A percentile compares a stretch with the other conserved stretches of the same genome.
phyloP scores from a whole-genome alignment of 192 early-diverging fungal species.

The Helicostylum pulchrum region DNA sequence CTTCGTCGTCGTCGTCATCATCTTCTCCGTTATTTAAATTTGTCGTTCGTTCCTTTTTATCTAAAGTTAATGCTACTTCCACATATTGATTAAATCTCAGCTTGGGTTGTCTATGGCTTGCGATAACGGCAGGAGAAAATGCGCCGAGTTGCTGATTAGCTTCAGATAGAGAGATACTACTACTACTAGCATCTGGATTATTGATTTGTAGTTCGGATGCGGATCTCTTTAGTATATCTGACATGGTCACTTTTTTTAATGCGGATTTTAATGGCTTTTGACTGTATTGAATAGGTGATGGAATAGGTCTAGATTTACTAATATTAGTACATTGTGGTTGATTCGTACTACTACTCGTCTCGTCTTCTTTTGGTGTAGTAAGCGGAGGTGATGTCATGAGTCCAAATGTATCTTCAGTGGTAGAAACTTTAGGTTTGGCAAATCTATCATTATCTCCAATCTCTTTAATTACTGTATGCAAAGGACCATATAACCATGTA shows the following conservation, averaged over 20 bases:
- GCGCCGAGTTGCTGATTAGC: conserved; percentile 30
- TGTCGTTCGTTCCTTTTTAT: not conserved
- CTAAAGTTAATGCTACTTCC: conserved; percentile 46
- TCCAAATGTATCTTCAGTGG: conserved; percentile 30
- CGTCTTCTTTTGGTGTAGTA: too few relatives aligned
- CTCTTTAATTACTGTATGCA: conserved; percentile 49
- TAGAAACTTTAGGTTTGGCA: conserved; percentile 24
- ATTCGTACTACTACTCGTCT: not conserved
- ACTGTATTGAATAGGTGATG: not conserved
- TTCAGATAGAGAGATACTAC: conserved; percentile 25
- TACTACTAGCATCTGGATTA: not conserved
- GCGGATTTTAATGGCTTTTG: conserved; percentile 43
- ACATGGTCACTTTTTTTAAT: conserved; percentile 52
- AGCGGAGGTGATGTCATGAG: conserved; percentile 3
- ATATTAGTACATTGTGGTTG: not conserved
- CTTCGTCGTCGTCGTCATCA: not conserved
- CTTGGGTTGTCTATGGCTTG: conserved; percentile 51
- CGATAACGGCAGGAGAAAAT: conserved; percentile 39
- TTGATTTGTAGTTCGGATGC: conserved; percentile 36
- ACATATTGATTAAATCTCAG: conserved; percentile 58
- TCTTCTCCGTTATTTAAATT: conserved; percentile 1
- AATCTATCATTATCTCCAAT: conserved; percentile 30
- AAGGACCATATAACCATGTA: conserved; percentile 66
- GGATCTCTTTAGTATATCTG: conserved; percentile 42
- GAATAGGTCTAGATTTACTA: not conserved